Conservation (phyloP, 2,329 filamentous ascomycete species). For the Zarea fungicola region DNA sequence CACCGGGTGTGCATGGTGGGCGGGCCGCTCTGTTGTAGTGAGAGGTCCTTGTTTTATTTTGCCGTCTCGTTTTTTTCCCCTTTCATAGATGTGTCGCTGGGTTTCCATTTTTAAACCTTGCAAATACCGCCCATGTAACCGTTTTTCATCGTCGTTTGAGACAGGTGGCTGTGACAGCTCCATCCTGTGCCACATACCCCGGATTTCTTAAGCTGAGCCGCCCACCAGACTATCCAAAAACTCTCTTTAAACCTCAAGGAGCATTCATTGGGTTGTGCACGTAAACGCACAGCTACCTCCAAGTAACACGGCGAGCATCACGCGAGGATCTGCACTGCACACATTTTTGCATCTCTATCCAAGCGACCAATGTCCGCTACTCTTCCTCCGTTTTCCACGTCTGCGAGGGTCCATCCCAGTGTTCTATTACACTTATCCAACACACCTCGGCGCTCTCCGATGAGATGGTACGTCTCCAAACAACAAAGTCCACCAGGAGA, state of each 20-base stretch:
- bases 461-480: slow-evolving; percentile 25
- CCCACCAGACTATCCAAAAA: neutral
- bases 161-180: neutral
- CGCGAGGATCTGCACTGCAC: neutral
- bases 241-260: neutral
- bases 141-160: neutral
- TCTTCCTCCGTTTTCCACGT: slow-evolving; percentile 28
- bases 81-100: no score
- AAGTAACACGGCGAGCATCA: neutral
- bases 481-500: neutral
- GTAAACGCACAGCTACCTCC: neutral
- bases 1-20: neutral
- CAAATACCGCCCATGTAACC: no score
- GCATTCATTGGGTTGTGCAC: no score
- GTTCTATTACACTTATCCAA: slow-evolving; percentile 28
- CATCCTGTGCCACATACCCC: neutral
- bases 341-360: no score
- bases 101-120: no score
- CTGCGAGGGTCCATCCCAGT: slow-evolving; percentile 29
- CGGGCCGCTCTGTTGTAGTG: no score
- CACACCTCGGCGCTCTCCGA: slow-evolving; percentile 22
- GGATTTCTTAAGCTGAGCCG: slow-evolving; percentile 2
- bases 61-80: no score
- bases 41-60: no score
- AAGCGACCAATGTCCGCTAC: slow-evolving; percentile 14